phyloP scores from a whole-genome alignment of 352 stramenopile genomes.

The Discostella stelligera region DNA sequence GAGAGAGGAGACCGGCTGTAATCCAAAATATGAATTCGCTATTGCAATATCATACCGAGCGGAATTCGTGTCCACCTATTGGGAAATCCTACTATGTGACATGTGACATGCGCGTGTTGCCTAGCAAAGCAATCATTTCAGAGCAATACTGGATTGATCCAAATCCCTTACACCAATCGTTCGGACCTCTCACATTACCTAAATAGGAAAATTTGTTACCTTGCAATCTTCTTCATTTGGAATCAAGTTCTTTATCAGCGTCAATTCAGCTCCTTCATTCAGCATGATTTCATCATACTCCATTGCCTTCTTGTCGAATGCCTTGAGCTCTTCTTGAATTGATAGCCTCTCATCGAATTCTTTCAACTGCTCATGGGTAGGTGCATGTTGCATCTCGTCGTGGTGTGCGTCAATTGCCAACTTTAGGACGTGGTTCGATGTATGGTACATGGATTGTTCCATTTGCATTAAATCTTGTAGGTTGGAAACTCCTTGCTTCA shows the following conservation, averaged over 20 bases:
- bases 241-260: no score
- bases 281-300: slow-evolving; percentile 13
- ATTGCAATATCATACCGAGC: no score
- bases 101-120: no score
- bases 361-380: neutral
- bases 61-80: no score
- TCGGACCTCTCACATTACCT: neutral
- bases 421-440: slow-evolving; percentile 31
- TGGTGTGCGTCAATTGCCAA: slow-evolving; percentile 27
- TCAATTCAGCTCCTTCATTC: neutral
- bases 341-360: neutral
- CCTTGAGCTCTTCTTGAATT: slow-evolving; percentile 7
- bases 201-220: neutral
- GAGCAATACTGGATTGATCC: no score
- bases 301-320: slow-evolving; percentile 19
- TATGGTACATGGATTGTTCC: slow-evolving; percentile 41
- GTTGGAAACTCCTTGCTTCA: slow-evolving; percentile 28
- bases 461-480: slow-evolving; percentile 25
- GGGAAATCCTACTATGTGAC: no score
- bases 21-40: no score
- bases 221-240: neutral
- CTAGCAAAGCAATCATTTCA: no score
- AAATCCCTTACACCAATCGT: neutral
- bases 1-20: no score
- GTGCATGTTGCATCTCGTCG: slow-evolving; percentile 14